Conservation (phyloP, 2,329 filamentous ascomycete species). For the Neonectria neomacrospora region DNA sequence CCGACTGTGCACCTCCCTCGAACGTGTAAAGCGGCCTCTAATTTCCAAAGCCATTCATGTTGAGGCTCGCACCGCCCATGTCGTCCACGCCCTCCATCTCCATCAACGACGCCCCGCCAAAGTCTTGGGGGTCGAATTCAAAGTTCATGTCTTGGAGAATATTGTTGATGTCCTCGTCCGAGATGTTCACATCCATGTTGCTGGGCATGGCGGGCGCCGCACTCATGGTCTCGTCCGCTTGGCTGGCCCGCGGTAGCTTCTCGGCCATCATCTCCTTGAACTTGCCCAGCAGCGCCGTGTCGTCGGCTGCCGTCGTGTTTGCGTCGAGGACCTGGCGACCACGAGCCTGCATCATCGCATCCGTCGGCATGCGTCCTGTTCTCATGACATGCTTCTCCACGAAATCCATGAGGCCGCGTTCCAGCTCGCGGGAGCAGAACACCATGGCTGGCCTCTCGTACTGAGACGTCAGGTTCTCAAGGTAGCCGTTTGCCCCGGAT, state of each 20-base stretch:
- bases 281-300: constrained; percentile 61
- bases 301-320: constrained; percentile 64
- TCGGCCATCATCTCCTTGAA: constrained; percentile 61
- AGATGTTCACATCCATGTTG: constrained; percentile 51
- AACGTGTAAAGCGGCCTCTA: constrained; percentile 42
- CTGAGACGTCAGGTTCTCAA: constrained; percentile 57
- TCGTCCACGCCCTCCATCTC: constrained; percentile 46
- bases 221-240: constrained; percentile 17
- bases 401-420: constrained; percentile 62
- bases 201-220: constrained; percentile 37
- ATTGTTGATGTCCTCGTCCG: constrained; percentile 53
- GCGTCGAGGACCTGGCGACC: constrained; percentile 61
- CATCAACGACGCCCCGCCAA: constrained; percentile 39
- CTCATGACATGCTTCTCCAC: constrained; percentile 55
- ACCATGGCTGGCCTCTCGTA: constrained; percentile 60
- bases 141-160: constrained; percentile 59
- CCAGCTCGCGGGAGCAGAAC: constrained; percentile 69
- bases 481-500: constrained; percentile 59
- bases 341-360: constrained; percentile 58
- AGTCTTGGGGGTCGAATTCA: constrained; percentile 50
- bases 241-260: constrained; percentile 39
- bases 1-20: constrained; percentile 31
- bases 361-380: constrained; percentile 57
- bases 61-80: constrained; percentile 46
- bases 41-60: constrained; percentile 36